Base-by-base conservation (phyloP, 768 basidiomycete genomes). In the Rhodosporidiobolus sp. region DNA sequence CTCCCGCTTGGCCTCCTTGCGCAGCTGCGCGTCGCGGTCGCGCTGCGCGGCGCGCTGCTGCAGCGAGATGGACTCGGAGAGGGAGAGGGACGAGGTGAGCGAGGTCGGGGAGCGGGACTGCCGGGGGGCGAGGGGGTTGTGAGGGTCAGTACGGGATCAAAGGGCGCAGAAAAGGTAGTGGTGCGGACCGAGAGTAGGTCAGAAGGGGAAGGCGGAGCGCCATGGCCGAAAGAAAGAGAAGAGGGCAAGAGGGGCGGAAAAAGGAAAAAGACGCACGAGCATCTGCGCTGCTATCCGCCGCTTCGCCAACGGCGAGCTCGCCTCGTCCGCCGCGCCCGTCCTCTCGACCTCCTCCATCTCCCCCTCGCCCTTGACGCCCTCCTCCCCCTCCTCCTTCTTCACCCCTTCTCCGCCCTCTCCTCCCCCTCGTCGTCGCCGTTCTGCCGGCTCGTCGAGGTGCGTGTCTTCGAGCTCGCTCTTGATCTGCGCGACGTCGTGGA, bases 41-140 rank as follows among this genome's bases (percentile, higher is more conserved):
- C 66, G 52, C 2, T 53, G 55, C 35, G 58, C 74, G 22, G 69
- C 74, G 28, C 26, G 46, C 11, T 50, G 63, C n/a, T 75, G 74
- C 14, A 75, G 59, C 24, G 38, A 45, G 35, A 75, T 35, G 34
- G 74, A 75, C 38, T 75, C 74, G n/a, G 62, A 11, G n/a, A 75
- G 60, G 24, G 66, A 65, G 57, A 70, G 63, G 14, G 69, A 3
- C 12, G 58, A 45, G n/a, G 55, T 57, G 38, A 62, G 59, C 3
- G 63, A 53, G 16, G 46, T 17, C 10, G 63, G 57, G 2, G 52
- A 59, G 17, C 46, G 54, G 11, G 56, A 35, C 62, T 53, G 62
- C 19, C 24, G 4, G 2, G n/a, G 52, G 11, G 6, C 20, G 24
- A 30, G 24, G 28, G 19, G 17, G 32, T 34, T 30, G 53, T 7